phyloP scores from a whole-genome alignment of 441 rosid genomes.

The Hura crepitans region DNA sequence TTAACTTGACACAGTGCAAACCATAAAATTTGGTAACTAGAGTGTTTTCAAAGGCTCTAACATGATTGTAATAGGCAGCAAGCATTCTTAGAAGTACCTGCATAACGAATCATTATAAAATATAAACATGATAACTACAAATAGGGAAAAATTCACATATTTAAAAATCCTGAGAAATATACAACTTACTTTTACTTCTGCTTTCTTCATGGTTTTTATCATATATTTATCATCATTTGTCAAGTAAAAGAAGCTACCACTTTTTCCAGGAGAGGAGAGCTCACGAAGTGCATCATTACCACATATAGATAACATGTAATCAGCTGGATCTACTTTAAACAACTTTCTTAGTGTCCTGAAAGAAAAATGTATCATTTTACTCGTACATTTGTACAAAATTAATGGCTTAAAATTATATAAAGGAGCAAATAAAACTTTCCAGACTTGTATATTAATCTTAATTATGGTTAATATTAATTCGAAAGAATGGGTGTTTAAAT shows the following conservation, averaged over 20 bases:
- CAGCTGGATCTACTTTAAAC: conserved; percentile 86
- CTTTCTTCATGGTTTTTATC: conserved; percentile 95
- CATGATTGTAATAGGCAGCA: conserved; percentile 86
- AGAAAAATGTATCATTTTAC: not conserved
- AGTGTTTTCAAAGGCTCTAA: conserved; percentile 74
- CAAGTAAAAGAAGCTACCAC: conserved; percentile 93
- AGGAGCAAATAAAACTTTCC: too few relatives aligned
- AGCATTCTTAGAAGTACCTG: conserved; percentile 96
- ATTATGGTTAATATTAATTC: too few relatives aligned
- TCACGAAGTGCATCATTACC: conserved; percentile 96
- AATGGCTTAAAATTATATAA: too few relatives aligned
- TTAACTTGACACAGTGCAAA: conserved; percentile 79
- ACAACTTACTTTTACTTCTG: conserved; percentile 74
- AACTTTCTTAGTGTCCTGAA: conserved; percentile 83
- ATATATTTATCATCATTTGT: conserved; percentile 86
- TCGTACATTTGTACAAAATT: not conserved
- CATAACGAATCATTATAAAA: conserved; percentile 1
- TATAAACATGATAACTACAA: not conserved
- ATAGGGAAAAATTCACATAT: not conserved
- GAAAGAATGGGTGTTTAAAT: too few relatives aligned
- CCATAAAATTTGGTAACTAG: conserved; percentile 82
- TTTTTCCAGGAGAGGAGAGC: conserved; percentile 95
- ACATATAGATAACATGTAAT: conserved; percentile 89
- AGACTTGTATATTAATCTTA: too few relatives aligned
- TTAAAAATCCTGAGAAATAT: not conserved